These are phyloP conservation scores for Erythrophleum fordii DNA, from an alignment of 306 rosid species.

Conservation along the genomic window DNA sequence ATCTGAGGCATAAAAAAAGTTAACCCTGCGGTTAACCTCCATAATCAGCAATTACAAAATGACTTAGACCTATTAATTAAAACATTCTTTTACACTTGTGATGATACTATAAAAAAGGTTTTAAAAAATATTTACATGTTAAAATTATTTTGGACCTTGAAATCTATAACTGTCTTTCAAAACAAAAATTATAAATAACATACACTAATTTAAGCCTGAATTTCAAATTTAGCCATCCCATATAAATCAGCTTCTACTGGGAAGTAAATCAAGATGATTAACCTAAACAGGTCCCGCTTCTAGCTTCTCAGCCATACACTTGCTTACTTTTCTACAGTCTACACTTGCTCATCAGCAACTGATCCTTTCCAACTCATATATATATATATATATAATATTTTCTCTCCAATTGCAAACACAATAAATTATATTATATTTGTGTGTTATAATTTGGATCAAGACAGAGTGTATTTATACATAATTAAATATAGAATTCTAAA, in stretches of 20 bases:
- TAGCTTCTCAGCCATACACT: background rate
- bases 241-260: background rate
- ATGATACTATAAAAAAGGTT: conserved; percentile 4
- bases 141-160: background rate
- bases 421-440: background rate
- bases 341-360: background rate
- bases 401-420: background rate
- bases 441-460: background rate
- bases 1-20: conserved; percentile 84
- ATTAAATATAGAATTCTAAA: background rate
- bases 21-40: conserved; percentile 66
- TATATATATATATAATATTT: background rate
- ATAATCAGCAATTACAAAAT: conserved; percentile 56
- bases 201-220: background rate
- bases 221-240: background rate
- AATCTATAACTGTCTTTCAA: background rate
- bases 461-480: background rate
- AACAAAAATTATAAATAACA: background rate
- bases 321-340: background rate
- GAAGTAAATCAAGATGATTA: background rate
- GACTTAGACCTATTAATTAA: conserved; percentile 14
- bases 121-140: background rate
- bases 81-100: conserved; percentile 41
- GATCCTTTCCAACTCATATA: background rate
- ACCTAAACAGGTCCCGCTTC: background rate